Conservation (phyloP, 805 yeast species). For the Yamadazyma philogaea region DNA sequence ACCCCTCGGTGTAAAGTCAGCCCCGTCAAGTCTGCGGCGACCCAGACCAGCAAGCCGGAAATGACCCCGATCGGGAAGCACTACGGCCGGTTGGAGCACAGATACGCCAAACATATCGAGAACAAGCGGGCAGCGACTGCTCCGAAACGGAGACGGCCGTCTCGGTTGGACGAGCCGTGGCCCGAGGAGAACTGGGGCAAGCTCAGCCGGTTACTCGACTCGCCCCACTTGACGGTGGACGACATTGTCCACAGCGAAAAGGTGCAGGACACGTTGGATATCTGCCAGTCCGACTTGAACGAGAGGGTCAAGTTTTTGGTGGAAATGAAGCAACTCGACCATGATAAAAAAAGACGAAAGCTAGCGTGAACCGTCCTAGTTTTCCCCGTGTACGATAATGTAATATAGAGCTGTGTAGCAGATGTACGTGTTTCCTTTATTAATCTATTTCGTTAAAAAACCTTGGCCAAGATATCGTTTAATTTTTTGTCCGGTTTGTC, state of each 20-base stretch:
- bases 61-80: slow-evolving; percentile 15
- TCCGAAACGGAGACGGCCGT: neutral
- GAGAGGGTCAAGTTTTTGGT: slow-evolving; percentile 29
- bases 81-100: slow-evolving; percentile 17
- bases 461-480: slow-evolving; percentile 49
- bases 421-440: neutral
- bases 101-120: slow-evolving; percentile 18
- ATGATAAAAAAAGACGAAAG: neutral
- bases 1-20: slow-evolving; percentile 2
- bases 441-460: slow-evolving; percentile 35
- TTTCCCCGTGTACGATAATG: neutral
- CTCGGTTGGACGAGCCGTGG: slow-evolving; percentile 21
- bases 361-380: neutral
- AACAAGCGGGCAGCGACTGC: slow-evolving; percentile 7
- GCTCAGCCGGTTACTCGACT: slow-evolving; percentile 24
- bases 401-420: neutral
- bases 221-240: slow-evolving; percentile 24
- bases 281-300: slow-evolving; percentile 26
- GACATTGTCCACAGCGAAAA: slow-evolving; percentile 29
- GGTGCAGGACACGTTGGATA: slow-evolving; percentile 25
- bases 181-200: slow-evolving; percentile 31
- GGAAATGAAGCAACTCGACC: slow-evolving; percentile 10
- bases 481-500: slow-evolving; percentile 40
- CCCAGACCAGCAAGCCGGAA: neutral
- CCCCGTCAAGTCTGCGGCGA: neutral